A percentile compares a stretch with the other conserved stretches of the same genome.
phyloP scores from a whole-genome alignment of 2,329 filamentous ascomycete genomes.

The Onygena corvina region DNA sequence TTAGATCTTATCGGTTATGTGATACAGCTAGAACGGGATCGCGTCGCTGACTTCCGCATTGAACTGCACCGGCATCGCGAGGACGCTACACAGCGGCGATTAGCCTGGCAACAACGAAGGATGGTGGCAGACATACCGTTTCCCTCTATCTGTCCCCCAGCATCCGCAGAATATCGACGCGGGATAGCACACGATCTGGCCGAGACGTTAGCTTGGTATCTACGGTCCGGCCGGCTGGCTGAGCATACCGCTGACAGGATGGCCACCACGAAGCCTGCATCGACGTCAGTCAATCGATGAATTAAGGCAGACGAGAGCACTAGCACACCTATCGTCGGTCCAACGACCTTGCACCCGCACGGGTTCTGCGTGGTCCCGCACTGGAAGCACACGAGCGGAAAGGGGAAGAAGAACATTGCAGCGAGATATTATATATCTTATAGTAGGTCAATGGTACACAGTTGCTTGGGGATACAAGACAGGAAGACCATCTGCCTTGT shows the following conservation, averaged over 20 bases:
- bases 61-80: slow-evolving; percentile 42
- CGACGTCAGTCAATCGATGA: not conserved
- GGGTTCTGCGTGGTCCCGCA: slow-evolving; percentile 47
- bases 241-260: slow-evolving; percentile 39
- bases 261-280: slow-evolving; percentile 34
- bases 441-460: not conserved
- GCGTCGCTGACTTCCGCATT: slow-evolving; percentile 40
- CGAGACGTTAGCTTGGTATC: not conserved
- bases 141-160: slow-evolving; percentile 42
- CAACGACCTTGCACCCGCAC: slow-evolving; percentile 46
- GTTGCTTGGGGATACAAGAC: no score
- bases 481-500: not conserved
- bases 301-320: not conserved
- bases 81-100: slow-evolving; percentile 32
- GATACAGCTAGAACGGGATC: slow-evolving; percentile 40
- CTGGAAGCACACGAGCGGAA: slow-evolving; percentile 44
- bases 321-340: slow-evolving; percentile 40
- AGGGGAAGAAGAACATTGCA: slow-evolving; percentile 36
- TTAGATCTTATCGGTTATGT: no score
- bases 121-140: slow-evolving; percentile 33
- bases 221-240: not conserved
- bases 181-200: slow-evolving; percentile 44
- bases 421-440: not conserved
- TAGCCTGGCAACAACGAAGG: not conserved
- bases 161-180: slow-evolving; percentile 46